Base-by-base conservation (phyloP, 495 filamentous ascomycete genomes). In the Chaetomidium leptoderma region DNA sequence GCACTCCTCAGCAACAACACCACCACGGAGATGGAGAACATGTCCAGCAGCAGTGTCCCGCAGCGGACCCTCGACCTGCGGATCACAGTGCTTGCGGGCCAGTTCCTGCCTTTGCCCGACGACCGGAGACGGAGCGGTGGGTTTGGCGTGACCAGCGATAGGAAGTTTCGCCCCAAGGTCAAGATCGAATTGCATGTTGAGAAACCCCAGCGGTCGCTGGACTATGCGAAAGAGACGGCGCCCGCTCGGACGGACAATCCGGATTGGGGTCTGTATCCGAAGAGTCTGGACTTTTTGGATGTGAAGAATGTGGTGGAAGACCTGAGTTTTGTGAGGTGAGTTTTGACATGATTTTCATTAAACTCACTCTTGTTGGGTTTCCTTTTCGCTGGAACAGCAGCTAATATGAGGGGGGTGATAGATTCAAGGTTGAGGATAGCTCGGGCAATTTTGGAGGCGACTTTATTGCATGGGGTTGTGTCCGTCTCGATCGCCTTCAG, bases 131-230 rank as follows among this genome's bases (percentile, higher is more conserved):
- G 36, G 47, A 42, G 30, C 16, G 49, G 57, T 8, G 61, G 63
- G 2, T 69, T 71, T 19, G 70, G 67, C 4, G 46, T 63, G 40
- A 40, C 60, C 33, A 66, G 64, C 16, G 61, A 61, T 19, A 67
- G 63, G 45, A 62, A 47, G 21, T 63, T 77, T 17, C 69, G 67
- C 19, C 72, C 75, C n/a, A 10, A 65, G 11, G 81, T 97, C 35
- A 91, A 87, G 67, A 84, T 86, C 55, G 87, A 92, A 62, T 67
- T 97, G 55, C 91, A 96, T 66, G 81, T 91, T 7, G 88, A 89
- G 39, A 75, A 72, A 81, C 80, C 53, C 23, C 66, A 67, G 63
- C 78, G 59, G 63, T 43, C 64, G 48, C 6, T 62, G 0, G 71
- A 70, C 53, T 75, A 71, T 27, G 43, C 35, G 40, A 55, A 63